These are phyloP conservation scores for Boletus rufocinnamomeus DNA, from an alignment of 768 basidiomycete genomes.

Conservation along the genomic window DNA sequence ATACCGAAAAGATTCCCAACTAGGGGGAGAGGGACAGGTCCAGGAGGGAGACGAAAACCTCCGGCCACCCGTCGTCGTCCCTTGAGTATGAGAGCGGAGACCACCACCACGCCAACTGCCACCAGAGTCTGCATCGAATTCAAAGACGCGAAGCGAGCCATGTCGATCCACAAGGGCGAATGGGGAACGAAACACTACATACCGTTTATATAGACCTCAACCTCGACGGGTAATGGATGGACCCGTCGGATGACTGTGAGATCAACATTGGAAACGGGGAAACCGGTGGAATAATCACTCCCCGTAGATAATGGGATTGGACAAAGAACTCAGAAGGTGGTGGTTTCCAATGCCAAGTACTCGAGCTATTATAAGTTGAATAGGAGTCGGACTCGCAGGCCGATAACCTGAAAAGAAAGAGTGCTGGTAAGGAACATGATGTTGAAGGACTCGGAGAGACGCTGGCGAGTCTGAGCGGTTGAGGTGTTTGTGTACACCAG, in stretches of 20 bases:
- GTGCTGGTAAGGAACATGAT: no score
- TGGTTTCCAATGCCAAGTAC: not conserved
- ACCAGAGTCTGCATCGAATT: not conserved
- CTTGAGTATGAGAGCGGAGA: not conserved
- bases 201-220: not conserved
- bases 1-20: slow-evolving; percentile 22
- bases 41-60: slow-evolving; percentile 17
- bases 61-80: not conserved
- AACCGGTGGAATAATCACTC: not conserved
- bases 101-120: not conserved
- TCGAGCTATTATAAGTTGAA: not conserved
- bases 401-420: not conserved
- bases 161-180: not conserved
- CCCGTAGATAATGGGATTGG: not conserved
- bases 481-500: no score
- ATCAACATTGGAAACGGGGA: not conserved
- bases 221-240: not conserved
- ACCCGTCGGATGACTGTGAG: not conserved
- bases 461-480: no score
- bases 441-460: no score
- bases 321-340: not conserved
- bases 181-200: not conserved
- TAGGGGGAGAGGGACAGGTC: slow-evolving; percentile 19
- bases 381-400: not conserved
- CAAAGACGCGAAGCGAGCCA: not conserved